Evolutionary conservation across 495 filamentous ascomycete genomes (phyloP).

Genomic region (Trichoderma reesei): DNA sequence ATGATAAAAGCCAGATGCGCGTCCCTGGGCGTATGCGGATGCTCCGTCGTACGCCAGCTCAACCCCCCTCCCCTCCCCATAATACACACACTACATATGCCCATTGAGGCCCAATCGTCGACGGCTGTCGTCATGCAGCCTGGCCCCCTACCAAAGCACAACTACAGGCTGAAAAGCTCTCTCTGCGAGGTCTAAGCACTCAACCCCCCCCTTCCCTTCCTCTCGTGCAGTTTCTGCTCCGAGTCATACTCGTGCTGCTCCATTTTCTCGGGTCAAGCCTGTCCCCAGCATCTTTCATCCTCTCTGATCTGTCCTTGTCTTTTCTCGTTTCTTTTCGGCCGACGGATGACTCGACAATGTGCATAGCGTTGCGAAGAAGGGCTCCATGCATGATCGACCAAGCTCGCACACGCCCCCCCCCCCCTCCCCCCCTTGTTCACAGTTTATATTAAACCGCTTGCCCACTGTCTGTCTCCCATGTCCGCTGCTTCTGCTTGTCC

Average conservation of each 20-base stretch:
- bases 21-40: constrained; percentile 3
- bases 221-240: neutral
- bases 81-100: too few relatives aligned
- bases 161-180: too few relatives aligned
- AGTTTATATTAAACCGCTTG: neutral
- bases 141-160: too few relatives aligned
- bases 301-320: too few relatives aligned
- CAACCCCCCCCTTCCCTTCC: neutral
- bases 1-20: too few relatives aligned
- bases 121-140: neutral
- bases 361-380: neutral
- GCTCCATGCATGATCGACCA: neutral
- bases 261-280: neutral
- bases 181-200: too few relatives aligned
- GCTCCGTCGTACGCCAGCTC: constrained; percentile 1
- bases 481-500: neutral
- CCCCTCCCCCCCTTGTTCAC: too few relatives aligned
- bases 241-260: neutral
- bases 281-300: too few relatives aligned
- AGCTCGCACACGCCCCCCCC: too few relatives aligned
- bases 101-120: constrained; percentile 2
- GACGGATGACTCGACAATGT: neutral
- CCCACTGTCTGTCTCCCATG: neutral
- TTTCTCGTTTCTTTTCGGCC: neutral
- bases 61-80: neutral